Evolutionary conservation across 352 stramenopile genomes (phyloP).

Genomic region (Globisporangium iwayamae): DNA sequence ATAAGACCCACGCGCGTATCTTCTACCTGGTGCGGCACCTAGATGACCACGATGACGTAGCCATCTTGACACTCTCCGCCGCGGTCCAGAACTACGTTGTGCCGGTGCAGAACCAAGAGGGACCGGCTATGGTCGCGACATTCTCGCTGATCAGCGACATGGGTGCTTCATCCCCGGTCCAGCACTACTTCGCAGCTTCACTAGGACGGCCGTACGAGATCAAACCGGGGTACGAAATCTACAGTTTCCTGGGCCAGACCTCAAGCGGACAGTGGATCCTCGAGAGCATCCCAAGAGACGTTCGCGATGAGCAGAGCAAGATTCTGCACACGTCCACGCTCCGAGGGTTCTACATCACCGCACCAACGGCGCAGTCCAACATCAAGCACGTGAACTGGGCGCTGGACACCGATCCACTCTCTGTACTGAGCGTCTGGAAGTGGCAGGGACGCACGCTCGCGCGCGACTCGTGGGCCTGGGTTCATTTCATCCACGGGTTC

Average conservation of each 20-base stretch:
- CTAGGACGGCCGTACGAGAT: constrained; percentile 29
- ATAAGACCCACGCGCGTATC: constrained; percentile 8
- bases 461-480: constrained; percentile 19
- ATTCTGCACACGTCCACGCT: constrained; percentile 23
- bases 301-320: not conserved
- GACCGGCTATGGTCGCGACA: constrained; percentile 17
- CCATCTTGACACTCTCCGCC: constrained; percentile 23
- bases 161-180: constrained; percentile 4
- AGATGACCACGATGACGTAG: constrained; percentile 17
- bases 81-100: constrained; percentile 29
- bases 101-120: constrained; percentile 17
- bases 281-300: constrained; percentile 1
- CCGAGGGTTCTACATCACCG: constrained; percentile 31
- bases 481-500: constrained; percentile 26
- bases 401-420: constrained; percentile 17
- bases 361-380: constrained; percentile 29
- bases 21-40: constrained; percentile 25
- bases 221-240: constrained; percentile 16
- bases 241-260: not conserved
- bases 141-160: constrained; percentile 29
- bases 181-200: constrained; percentile 24
- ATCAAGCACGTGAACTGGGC: constrained; percentile 23
- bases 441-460: constrained; percentile 6
- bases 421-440: constrained; percentile 10
- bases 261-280: not conserved